phyloP scores from a whole-genome alignment of 139 green algal species.

The Coelastrella sp. region DNA sequence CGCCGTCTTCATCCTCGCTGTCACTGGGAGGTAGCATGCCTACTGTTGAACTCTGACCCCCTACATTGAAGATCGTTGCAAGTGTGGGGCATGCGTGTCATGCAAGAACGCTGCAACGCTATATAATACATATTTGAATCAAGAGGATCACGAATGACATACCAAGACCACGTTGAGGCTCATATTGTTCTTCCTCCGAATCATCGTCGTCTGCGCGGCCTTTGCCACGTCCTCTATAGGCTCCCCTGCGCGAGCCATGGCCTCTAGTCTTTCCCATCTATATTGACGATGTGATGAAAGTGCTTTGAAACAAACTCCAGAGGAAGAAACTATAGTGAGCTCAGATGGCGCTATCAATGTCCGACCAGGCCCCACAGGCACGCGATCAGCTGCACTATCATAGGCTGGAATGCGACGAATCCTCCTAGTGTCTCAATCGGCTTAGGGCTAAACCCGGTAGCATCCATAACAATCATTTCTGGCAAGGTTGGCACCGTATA shows the following conservation, averaged over 20 bases:
- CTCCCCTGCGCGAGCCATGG: slow-evolving; percentile 33
- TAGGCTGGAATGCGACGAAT: too few species aligned
- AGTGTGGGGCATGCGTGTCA: not conserved
- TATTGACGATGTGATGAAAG: not conserved
- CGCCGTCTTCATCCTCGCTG: slow-evolving; percentile 69
- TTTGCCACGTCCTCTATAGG: slow-evolving; percentile 18
- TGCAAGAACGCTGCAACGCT: too few species aligned
- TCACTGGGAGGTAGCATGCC: slow-evolving; percentile 83
- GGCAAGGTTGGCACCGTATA: not conserved
- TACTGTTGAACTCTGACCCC: slow-evolving; percentile 68
- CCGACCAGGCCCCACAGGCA: too few species aligned
- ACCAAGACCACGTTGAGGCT: slow-evolving; percentile 40
- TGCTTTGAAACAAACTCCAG: not conserved
- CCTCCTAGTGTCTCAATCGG: too few species aligned
- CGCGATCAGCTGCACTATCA: too few species aligned
- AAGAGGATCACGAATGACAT: too few species aligned
- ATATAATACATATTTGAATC: too few species aligned
- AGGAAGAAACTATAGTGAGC: too few species aligned
- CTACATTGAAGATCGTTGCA: slow-evolving; percentile 20
- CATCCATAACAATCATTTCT: not conserved
- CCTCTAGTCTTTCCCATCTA: slow-evolving; percentile 50
- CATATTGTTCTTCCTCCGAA: slow-evolving; percentile 46
- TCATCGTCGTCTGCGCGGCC: slow-evolving; percentile 31
- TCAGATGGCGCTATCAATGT: too few species aligned
- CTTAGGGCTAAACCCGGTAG: not conserved